phyloP scores from a whole-genome alignment of 2,329 filamentous ascomycete genomes.

The Cladobotryum mycophilum region DNA sequence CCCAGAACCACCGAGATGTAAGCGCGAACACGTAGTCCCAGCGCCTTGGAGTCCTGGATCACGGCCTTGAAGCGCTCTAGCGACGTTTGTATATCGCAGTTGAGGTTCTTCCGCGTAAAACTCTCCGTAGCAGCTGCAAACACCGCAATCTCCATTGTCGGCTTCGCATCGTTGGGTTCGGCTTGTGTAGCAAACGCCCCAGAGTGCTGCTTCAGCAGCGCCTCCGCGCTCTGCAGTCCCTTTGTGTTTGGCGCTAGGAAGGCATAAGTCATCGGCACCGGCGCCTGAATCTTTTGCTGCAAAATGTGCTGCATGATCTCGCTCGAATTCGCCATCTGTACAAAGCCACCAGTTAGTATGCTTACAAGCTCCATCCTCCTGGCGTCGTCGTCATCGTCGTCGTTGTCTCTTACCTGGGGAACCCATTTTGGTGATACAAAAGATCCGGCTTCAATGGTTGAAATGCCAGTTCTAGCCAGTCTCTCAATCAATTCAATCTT shows the following conservation, averaged over 20 bases:
- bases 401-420: constrained; percentile 54
- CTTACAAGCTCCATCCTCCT: not conserved
- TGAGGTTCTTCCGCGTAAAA: constrained; percentile 76
- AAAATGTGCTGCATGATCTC: constrained; percentile 67
- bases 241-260: constrained; percentile 75
- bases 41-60: constrained; percentile 59
- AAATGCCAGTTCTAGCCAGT: constrained; percentile 61
- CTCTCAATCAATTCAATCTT: constrained; percentile 72
- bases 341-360: not conserved
- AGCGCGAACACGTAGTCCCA: constrained; percentile 63
- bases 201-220: constrained; percentile 47
- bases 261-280: constrained; percentile 61
- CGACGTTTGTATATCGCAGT: constrained; percentile 70
- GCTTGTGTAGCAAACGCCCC: constrained; percentile 45
- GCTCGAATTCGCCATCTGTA: constrained; percentile 71
- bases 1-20: constrained; percentile 77
- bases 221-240: constrained; percentile 59
- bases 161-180: constrained; percentile 36
- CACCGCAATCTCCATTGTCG: constrained; percentile 64
- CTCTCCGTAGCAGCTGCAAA: constrained; percentile 78
- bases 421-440: constrained; percentile 83
- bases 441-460: constrained; percentile 72
- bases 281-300: constrained; percentile 47
- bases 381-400: not conserved
- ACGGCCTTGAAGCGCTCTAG: constrained; percentile 64